Conservation (phyloP, 148 eudicot species). For the Rhododendron henanense region DNA sequence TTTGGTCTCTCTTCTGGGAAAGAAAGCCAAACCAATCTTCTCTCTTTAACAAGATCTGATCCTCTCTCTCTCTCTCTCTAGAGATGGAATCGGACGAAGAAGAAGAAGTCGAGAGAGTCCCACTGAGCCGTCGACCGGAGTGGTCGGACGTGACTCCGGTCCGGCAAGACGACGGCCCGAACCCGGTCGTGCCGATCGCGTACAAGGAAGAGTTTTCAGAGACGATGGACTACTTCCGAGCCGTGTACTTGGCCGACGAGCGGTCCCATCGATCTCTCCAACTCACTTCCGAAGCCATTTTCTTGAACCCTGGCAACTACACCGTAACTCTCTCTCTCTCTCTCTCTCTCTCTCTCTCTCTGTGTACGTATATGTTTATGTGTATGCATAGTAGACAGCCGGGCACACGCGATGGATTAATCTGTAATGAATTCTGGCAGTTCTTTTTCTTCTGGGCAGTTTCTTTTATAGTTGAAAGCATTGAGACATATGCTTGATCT, state of each 20-base stretch:
- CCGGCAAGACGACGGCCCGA: slow-evolving; percentile 78
- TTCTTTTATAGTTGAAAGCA: neutral
- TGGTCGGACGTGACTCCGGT: slow-evolving; percentile 76
- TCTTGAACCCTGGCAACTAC: slow-evolving; percentile 73
- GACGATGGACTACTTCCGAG: slow-evolving; percentile 82
- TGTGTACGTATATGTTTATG: neutral
- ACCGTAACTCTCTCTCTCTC: slow-evolving; percentile 37
- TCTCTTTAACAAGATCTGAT: neutral
- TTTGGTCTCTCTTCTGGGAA: neutral
- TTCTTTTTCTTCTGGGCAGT: neutral
- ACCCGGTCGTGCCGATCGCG: slow-evolving; percentile 75
- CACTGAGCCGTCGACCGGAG: slow-evolving; percentile 60
- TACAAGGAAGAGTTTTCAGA: slow-evolving; percentile 66
- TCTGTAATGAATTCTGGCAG: neutral
- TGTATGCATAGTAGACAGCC: neutral
- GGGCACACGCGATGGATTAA: neutral
- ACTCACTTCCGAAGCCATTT: slow-evolving; percentile 61
- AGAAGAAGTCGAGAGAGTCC: slow-evolving; percentile 29
- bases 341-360: no score
- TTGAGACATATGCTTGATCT: no score
- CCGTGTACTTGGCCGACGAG: slow-evolving; percentile 63
- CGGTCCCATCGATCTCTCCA: slow-evolving; percentile 61
- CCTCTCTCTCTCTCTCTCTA: neutral
- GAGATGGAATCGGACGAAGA: slow-evolving; percentile 39
- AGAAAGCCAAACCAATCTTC: neutral